Evolutionary conservation across 1,284 basidiomycete species (phyloP).

Genomic region (Ustilago hordei): DNA sequence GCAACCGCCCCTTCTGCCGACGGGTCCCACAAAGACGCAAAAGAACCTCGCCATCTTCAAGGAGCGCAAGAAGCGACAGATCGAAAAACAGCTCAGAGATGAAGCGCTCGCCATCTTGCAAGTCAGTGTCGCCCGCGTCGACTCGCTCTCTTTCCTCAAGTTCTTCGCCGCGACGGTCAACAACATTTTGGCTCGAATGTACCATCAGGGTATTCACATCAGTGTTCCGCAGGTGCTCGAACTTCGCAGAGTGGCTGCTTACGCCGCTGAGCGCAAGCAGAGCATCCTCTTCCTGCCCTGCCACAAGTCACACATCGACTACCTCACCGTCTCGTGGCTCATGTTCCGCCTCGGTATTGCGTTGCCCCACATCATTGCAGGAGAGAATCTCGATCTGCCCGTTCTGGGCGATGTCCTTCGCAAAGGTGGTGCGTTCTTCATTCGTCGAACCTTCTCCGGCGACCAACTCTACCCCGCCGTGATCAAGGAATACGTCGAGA

Average conservation of each 20-base stretch:
- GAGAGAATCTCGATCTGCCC: conserved; percentile 69
- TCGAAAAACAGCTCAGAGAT: conserved; percentile 60
- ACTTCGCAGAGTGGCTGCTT: conserved; percentile 62
- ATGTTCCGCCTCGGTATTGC: conserved; percentile 69
- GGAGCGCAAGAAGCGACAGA: conserved; percentile 54
- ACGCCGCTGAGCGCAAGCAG: conserved; percentile 67
- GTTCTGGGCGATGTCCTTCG: conserved; percentile 68
- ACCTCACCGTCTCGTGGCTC: conserved; percentile 63
- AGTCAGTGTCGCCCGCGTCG: conserved; percentile 56
- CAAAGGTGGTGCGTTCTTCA: conserved; percentile 70
- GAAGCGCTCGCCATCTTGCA: conserved; percentile 55
- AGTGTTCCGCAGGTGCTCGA: conserved; percentile 63
- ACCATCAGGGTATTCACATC: conserved; percentile 68
- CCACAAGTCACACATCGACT: conserved; percentile 70
- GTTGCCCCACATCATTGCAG: conserved; percentile 70
- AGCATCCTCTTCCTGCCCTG: conserved; percentile 70
- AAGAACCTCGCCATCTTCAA: conserved; percentile 51
- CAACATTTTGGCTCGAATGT: conserved; percentile 69
- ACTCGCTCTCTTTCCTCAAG: conserved; percentile 58
- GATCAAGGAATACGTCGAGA: conserved; percentile 70
- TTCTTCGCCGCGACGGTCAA: conserved; percentile 64
- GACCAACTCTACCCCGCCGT: conserved; percentile 70
- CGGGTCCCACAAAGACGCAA: conserved; percentile 43
- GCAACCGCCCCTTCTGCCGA: conserved; percentile 25
- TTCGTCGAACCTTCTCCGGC: conserved; percentile 68